phyloP scores from a whole-genome alignment of 2,329 filamentous ascomycete genomes.

The Rhynchosporium agropyri region DNA sequence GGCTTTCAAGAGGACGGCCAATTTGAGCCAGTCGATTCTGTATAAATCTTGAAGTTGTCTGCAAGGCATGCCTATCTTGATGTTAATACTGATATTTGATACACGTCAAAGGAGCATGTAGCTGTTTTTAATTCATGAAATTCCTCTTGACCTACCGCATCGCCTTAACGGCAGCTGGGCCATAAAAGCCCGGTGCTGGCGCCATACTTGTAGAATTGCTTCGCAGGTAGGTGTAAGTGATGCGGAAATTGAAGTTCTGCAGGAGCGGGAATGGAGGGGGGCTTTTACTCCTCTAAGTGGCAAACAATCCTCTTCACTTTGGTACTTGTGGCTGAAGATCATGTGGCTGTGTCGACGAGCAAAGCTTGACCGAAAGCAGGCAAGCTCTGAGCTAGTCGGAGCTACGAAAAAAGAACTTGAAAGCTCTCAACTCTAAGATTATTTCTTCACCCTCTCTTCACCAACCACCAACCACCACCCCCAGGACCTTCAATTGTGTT shows the following conservation, averaged over 20 bases:
- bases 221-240: not conserved
- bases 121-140: not conserved
- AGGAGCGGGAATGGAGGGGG: not conserved
- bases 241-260: not conserved
- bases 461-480: constrained; percentile 10
- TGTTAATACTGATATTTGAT: constrained; percentile 25
- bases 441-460: constrained; percentile 66
- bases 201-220: constrained; percentile 36
- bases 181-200: constrained; percentile 39
- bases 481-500: not conserved
- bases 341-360: not conserved
- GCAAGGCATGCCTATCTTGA: constrained; percentile 49
- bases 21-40: constrained; percentile 48
- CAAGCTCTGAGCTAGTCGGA: not conserved
- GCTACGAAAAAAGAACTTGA: constrained; percentile 15
- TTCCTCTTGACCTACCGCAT: constrained; percentile 36
- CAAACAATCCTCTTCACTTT: constrained; percentile 1
- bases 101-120: not conserved
- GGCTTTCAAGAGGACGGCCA: constrained; percentile 47
- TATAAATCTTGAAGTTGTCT: constrained; percentile 50
- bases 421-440: constrained; percentile 41
- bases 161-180: constrained; percentile 41
- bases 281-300: constrained; percentile 13
- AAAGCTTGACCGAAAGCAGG: not conserved
- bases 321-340: not conserved